Evolutionary conservation across 495 filamentous ascomycete species (phyloP).

Genomic region (Lophiostoma macrostomum): DNA sequence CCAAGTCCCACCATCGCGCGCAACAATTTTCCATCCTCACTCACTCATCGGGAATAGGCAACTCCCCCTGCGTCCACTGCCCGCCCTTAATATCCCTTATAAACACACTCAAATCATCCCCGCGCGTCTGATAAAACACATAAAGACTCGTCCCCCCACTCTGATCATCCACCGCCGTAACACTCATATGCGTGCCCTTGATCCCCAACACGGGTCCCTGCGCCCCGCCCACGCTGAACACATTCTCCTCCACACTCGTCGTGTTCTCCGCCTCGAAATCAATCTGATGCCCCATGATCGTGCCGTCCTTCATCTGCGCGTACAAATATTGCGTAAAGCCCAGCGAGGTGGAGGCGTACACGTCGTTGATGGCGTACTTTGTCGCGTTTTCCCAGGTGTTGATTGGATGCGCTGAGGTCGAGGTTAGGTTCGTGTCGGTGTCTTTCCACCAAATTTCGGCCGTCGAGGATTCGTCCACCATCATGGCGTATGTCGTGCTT

Average conservation of each 20-base stretch:
- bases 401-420: conserved; percentile 21
- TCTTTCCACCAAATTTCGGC: conserved; percentile 34
- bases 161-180: conserved; percentile 26
- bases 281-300: conserved; percentile 32
- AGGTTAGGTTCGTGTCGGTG: conserved; percentile 18
- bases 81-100: conserved; percentile 29
- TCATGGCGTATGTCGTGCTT: conserved; percentile 30
- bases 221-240: conserved; percentile 18
- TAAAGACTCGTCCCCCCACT: conserved; percentile 28
- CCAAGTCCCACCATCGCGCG: too few relatives aligned
- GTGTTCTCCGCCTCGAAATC: conserved; percentile 33
- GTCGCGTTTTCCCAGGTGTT: conserved; percentile 29
- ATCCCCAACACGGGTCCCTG: conserved; percentile 17
- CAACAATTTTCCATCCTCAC: too few relatives aligned
- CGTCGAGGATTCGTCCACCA: conserved; percentile 26
- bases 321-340: conserved; percentile 38
- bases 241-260: conserved; percentile 11
- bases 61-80: conserved; percentile 29
- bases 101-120: conserved; percentile 31
- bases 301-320: conserved; percentile 20
- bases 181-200: conserved; percentile 33
- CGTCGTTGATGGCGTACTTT: conserved; percentile 16
- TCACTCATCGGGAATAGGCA: conserved; percentile 26
- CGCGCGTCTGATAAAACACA: conserved; percentile 35
- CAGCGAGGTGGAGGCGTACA: conserved; percentile 29